Conservation (phyloP, 2,329 filamentous ascomycete species). For the Lasiodiplodia sp. region DNA sequence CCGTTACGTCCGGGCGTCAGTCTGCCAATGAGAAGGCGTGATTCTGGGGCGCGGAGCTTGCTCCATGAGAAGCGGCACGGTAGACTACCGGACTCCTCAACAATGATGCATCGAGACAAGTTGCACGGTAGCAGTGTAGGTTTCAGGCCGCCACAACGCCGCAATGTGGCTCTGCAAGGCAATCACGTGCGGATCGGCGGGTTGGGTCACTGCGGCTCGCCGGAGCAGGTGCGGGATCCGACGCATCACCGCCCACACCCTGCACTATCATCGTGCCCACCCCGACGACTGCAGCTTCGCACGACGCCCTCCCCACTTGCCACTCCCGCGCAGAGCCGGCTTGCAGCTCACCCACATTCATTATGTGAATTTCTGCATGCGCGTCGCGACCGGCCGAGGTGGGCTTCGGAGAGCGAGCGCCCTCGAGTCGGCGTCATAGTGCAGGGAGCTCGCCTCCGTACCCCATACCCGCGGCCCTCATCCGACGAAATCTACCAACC, state of each 20-base stretch:
- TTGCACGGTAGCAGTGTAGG: not conserved
- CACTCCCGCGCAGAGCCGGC: not conserved
- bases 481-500: constrained; percentile 20
- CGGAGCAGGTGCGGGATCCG: constrained; percentile 20
- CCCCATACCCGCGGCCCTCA: constrained; percentile 28
- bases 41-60: too few species aligned
- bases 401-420: not conserved
- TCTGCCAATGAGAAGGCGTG: not conserved
- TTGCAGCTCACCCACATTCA: not conserved
- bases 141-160: too few species aligned
- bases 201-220: not conserved
- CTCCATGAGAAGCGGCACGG: too few species aligned
- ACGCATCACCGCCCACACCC: not conserved
- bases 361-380: not conserved
- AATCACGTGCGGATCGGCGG: not conserved
- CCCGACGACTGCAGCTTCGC: not conserved
- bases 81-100: too few species aligned
- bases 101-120: not conserved
- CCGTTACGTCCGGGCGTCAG: not conserved
- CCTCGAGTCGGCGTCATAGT: constrained; percentile 5
- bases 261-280: not conserved
- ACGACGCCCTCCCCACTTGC: not conserved
- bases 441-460: constrained; percentile 13
- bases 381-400: not conserved
- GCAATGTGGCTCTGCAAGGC: not conserved